Evolutionary conservation across 2,329 filamentous ascomycete species (phyloP).

Genomic region (Sporothrix brasiliensis): DNA sequence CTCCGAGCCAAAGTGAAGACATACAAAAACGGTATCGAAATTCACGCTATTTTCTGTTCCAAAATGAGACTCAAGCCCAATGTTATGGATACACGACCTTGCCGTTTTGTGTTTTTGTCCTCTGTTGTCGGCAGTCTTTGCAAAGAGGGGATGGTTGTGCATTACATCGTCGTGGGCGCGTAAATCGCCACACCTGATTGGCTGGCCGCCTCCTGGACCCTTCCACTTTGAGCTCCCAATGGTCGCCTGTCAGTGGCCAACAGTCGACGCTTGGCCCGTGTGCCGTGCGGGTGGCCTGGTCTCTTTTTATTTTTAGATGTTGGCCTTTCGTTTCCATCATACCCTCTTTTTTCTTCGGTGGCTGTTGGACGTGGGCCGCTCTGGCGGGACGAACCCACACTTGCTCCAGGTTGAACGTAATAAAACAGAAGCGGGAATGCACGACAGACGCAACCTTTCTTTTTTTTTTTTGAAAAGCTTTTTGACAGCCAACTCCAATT

Average conservation of each 20-base stretch:
- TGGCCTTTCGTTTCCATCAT: background rate
- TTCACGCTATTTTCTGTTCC: background rate
- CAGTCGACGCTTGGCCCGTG: slow-evolving; percentile 4
- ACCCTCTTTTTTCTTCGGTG: background rate
- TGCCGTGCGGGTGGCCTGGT: slow-evolving; percentile 5
- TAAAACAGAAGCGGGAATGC: background rate
- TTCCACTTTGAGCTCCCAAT: slow-evolving; percentile 11
- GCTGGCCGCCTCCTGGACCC: background rate
- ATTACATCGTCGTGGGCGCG: slow-evolving; percentile 23
- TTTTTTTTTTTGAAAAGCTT: background rate
- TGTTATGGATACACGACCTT: background rate
- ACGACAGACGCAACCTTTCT: background rate
- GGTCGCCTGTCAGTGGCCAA: slow-evolving; percentile 16
- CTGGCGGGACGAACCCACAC: slow-evolving; percentile 18
- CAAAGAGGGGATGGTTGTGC: slow-evolving; percentile 4
- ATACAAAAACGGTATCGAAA: background rate
- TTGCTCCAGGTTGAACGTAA: background rate
- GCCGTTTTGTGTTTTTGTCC: background rate
- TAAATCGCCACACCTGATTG: slow-evolving; percentile 28
- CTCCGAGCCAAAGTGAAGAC: background rate
- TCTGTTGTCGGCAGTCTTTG: background rate
- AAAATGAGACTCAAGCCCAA: background rate
- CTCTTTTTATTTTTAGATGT: slow-evolving; percentile 21
- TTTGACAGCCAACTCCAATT: too few species aligned
- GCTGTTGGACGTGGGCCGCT: slow-evolving; percentile 8